phyloP scores from a whole-genome alignment of 495 filamentous ascomycete genomes.

The Penicillium samsonianum region DNA sequence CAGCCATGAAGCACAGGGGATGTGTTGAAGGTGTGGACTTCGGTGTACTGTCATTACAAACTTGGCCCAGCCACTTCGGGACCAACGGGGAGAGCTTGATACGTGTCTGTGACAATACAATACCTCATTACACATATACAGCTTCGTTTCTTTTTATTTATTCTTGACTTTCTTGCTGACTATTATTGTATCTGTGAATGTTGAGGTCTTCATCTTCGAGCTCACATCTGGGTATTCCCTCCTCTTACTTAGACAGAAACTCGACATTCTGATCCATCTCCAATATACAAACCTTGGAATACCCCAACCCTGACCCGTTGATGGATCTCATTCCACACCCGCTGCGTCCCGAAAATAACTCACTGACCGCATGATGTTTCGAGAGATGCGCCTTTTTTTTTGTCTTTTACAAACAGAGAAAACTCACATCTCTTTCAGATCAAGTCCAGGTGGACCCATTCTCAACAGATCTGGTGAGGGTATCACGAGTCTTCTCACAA shows the following conservation, averaged over 20 bases:
- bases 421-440: background rate
- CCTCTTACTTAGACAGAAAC: background rate
- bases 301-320: slow-evolving; percentile 20
- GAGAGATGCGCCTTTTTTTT: background rate
- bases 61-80: background rate
- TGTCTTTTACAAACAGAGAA: background rate
- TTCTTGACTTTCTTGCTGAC: no score
- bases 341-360: slow-evolving; percentile 30
- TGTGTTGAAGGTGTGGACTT: slow-evolving; percentile 9
- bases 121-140: slow-evolving; percentile 2
- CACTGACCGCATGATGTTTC: slow-evolving; percentile 15
- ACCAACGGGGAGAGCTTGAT: background rate
- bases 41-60: slow-evolving; percentile 6
- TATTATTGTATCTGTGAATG: background rate
- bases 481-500: slow-evolving; percentile 6
- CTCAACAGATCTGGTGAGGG: slow-evolving; percentile 7
- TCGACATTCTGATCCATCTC: background rate
- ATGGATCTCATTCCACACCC: slow-evolving; percentile 32
- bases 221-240: background rate
- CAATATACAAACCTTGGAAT: slow-evolving; percentile 10
- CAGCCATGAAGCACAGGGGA: slow-evolving; percentile 11
- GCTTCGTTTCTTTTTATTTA: background rate
- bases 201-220: background rate
- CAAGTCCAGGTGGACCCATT: slow-evolving; percentile 1
- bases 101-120: slow-evolving; percentile 1